Percentiles rank a stretch among this genome's conserved stretches.
Conservation (phyloP, 257 asterid species). For the Solanum verrucosum region DNA sequence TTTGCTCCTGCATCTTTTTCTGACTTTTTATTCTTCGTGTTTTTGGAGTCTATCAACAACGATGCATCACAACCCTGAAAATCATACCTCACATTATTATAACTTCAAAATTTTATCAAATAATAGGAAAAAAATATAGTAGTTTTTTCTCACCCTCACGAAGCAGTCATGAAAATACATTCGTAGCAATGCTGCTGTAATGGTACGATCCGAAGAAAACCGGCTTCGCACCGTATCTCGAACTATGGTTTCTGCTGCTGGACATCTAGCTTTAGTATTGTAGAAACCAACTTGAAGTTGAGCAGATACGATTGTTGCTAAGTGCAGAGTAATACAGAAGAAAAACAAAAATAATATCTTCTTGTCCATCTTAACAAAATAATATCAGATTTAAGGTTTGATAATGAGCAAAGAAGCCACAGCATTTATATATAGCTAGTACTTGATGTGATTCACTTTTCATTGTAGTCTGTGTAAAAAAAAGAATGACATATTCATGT, state of each 20-base stretch:
- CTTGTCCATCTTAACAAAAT: slow-evolving; percentile 11
- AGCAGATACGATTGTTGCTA: slow-evolving; percentile 22
- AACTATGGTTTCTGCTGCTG: slow-evolving; percentile 42
- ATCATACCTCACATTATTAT: not conserved
- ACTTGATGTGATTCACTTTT: no score
- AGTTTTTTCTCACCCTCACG: slow-evolving; percentile 33
- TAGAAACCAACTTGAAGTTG: slow-evolving; percentile 57
- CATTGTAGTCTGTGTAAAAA: no score
- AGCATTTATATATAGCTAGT: not conserved
- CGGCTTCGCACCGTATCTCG: slow-evolving; percentile 32
- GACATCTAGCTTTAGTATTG: slow-evolving; percentile 24
- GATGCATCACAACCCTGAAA: slow-evolving; percentile 34
- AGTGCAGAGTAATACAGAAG: slow-evolving; percentile 15
- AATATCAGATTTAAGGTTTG: not conserved
- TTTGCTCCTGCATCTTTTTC: slow-evolving; percentile 29
- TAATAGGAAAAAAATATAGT: not conserved
- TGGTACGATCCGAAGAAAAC: slow-evolving; percentile 42
- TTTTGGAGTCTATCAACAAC: slow-evolving; percentile 16
- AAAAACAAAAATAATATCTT: not conserved
- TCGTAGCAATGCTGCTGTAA: slow-evolving; percentile 67
- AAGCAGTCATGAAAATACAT: slow-evolving; percentile 92
- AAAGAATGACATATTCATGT: no score
- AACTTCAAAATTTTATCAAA: not conserved
- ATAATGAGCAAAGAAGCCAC: not conserved
- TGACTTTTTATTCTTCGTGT: not conserved